Percentiles rank a stretch among this genome's conserved stretches.
Evolutionary conservation across 805 yeast genomes (phyloP).

Genomic region (Cephaloascus fragrans): DNA sequence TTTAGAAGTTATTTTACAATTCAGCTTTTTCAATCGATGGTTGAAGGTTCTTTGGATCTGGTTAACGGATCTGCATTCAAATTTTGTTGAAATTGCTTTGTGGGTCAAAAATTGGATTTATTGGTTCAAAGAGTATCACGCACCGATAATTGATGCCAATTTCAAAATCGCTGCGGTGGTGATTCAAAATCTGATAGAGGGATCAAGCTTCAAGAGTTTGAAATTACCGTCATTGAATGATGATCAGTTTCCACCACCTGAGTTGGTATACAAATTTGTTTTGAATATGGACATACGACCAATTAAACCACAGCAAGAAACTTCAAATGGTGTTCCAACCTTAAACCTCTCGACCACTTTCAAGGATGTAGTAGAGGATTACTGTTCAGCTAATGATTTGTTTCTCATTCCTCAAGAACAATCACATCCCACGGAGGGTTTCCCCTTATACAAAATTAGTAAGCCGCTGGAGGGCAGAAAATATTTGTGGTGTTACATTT

Average conservation of each 20-base stretch:
- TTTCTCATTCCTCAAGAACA: constrained; percentile 23
- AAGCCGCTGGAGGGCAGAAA: constrained; percentile 17
- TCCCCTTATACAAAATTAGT: constrained; percentile 32
- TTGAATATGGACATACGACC: background rate
- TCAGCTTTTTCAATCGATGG: constrained; percentile 30
- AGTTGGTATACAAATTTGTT: background rate
- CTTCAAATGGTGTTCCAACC: constrained; percentile 28
- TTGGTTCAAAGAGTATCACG: constrained; percentile 4
- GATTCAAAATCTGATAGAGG: no score
- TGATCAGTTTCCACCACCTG: background rate
- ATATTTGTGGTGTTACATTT: constrained; percentile 36
- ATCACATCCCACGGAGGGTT: constrained; percentile 26
- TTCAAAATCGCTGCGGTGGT: background rate
- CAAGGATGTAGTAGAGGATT: constrained; percentile 55
- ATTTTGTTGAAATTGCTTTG: constrained; percentile 10
- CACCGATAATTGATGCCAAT: background rate
- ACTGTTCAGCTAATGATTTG: constrained; percentile 42
- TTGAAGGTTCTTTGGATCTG: constrained; percentile 13
- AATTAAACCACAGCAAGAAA: constrained; percentile 3
- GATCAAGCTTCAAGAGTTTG: background rate
- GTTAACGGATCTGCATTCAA: constrained; percentile 10
- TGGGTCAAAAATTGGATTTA: constrained; percentile 21
- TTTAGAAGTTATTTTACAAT: constrained; percentile 15
- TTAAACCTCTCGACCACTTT: constrained; percentile 37
- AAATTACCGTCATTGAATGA: background rate